Base-by-base conservation (phyloP, 768 basidiomycete species). In the Leccinum subtestaceum region DNA sequence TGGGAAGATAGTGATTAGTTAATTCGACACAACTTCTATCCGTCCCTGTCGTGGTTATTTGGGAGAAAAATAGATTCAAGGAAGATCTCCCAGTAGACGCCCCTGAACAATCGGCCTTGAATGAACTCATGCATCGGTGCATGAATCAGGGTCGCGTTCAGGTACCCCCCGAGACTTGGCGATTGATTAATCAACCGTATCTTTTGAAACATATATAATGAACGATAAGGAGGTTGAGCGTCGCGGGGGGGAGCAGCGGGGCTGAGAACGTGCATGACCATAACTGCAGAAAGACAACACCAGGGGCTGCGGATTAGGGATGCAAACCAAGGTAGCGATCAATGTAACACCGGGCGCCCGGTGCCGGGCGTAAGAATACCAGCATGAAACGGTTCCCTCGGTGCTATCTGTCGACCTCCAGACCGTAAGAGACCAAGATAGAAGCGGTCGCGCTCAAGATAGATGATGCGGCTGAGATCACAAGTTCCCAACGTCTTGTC, bases 121-220 rank as follows among this genome's bases (percentile, higher is more conserved):
- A 67, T 67, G 67, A 68, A 70, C 47, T 50, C 63, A 62, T 57
- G 50, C 56, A 53, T 8, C 10, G 17, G 29, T 49, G 53, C 60
- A 66, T 70, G 62, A 66, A 61, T 64, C 69, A 69, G 68, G 69
- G 69, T 64, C 69, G 55, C 23, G 19, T 19, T 61, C 69, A 62
- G 67, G 64, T 62, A 66, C 67, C 29, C 25, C 25, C 31, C 40
- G 17, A 45, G 27, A 23, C 40, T 23, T 49, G 54, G 60, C 60
- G 60, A 68, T 69, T 59, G 59, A 49, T 52, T 29, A 38, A 68
- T 66, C 62, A 32, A 59, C 23, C 25, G 13, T 29, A 43, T 8
- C 19, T 2, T 13, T 13, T 32, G 9, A 23, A 17, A 19, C 5
- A 15, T 9, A 56, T 45, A 55, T 53, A 55, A 56, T 53, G 40